A percentile compares a stretch with the other conserved stretches of the same genome.
Conservation (phyloP, 495 filamentous ascomycete species). For the Pseudomonodictys pantanalensis region DNA sequence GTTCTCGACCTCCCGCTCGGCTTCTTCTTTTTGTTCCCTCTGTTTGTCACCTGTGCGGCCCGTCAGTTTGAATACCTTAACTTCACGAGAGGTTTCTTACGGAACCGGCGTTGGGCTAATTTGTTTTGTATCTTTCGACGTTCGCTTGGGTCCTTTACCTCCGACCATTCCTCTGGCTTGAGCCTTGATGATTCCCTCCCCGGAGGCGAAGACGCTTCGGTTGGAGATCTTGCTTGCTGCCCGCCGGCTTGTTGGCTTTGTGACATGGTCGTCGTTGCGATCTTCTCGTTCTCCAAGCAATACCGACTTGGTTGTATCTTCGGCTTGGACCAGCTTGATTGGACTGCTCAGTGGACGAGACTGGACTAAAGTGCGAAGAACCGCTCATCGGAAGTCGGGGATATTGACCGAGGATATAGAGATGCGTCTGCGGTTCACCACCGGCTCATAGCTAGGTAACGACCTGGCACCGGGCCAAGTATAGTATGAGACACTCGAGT, state of each 20-base stretch:
- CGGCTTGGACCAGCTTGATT: too few relatives aligned
- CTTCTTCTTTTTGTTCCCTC: constrained; percentile 56
- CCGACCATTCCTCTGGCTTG: constrained; percentile 40
- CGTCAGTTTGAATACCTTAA: constrained; percentile 3
- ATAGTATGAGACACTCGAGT: constrained; percentile 19
- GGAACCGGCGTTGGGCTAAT: constrained; percentile 43
- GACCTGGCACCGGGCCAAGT: constrained; percentile 29
- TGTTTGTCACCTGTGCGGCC: constrained; percentile 53
- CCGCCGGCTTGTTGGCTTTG: constrained; percentile 18
- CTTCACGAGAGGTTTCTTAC: constrained; percentile 29
- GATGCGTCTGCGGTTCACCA: constrained; percentile 14
- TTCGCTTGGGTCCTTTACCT: constrained; percentile 39
- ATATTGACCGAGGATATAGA: constrained; percentile 2
- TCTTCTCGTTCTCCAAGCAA: too few relatives aligned
- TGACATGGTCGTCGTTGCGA: constrained; percentile 17
- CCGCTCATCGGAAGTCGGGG: constrained; percentile 10
- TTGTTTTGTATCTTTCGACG: constrained; percentile 45
- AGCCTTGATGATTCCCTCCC: constrained; percentile 22
- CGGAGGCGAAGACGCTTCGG: constrained; percentile 17
- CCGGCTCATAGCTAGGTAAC: constrained; percentile 26
- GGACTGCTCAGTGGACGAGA: not conserved
- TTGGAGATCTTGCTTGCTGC: constrained; percentile 12
- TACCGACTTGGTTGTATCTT: too few relatives aligned
- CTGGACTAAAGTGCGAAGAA: constrained; percentile 6
- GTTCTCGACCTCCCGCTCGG: constrained; percentile 56